Evolutionary conservation across 2,329 filamentous ascomycete genomes (phyloP), one percentile per base, ranked within the genome.

Genomic region (Fusarium sarcochroum): DNA sequence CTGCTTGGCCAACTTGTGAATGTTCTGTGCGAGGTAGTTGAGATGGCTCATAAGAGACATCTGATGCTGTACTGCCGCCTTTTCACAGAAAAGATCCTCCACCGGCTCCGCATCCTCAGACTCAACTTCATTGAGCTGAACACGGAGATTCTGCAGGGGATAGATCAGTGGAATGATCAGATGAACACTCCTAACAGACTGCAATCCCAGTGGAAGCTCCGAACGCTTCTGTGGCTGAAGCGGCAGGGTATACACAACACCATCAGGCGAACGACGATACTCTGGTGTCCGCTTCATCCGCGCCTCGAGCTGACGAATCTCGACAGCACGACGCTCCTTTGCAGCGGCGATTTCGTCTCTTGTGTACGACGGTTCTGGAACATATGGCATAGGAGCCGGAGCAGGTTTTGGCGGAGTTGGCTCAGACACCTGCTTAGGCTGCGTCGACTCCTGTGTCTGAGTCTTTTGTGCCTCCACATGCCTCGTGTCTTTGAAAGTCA

Each of bases 301-400:
- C 27, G 92, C 86, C 79, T 94, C 91, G 1, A 96, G 84, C 73
- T 94, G 92, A 37, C 89, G 87, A 23, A 87, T 87, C 75, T 95
- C 91, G 47, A 85, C 81, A 20, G 89, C 87, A 63, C 92, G 84
- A 54, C 86, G 86, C 40, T 86, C 84, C 73, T 88, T 87, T 32
- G 92, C 92, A 61, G 86, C 82, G 5, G 81, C 80, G 58, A 87
- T 89, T 75, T 93, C 84, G 46, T 90, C 86, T 35, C 79, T 79
- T 0, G 88, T 87, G 73, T 87, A 90, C 4, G 80, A 83, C 42
- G 82, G 81, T 63, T 84, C 80, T 2, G 81, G 81, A 11, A 83
- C 68, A 59, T 83, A 84, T 3, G 73, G 69, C 17, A 57, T 57
- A 41, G 66, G 54, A 15, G 62, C 48, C n/a, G 74, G 59, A 21